phyloP scores from a whole-genome alignment of 148 eudicot species.

The Tetragonia tetragonoides region DNA sequence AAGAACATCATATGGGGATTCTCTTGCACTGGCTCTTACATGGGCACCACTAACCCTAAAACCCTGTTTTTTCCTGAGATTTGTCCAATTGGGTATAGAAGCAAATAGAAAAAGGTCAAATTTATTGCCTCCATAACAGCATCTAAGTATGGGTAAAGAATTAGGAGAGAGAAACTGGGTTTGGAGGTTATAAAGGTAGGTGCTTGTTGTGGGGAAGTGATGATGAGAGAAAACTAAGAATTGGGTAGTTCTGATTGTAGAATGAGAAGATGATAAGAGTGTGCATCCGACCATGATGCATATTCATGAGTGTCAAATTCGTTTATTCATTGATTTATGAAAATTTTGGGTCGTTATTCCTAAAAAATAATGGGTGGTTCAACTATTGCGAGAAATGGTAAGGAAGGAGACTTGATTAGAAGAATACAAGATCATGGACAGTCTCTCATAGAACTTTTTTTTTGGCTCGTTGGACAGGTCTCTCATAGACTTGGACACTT shows the following conservation, averaged over 20 bases:
- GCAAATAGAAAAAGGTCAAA: constrained; percentile 6
- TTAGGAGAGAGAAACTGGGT: constrained; percentile 19
- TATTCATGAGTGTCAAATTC: background rate
- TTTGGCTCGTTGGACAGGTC: too few species aligned
- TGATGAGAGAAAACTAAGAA: constrained; percentile 12
- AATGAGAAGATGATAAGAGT: constrained; percentile 10
- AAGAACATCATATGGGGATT: constrained; percentile 86
- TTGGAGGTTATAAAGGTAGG: constrained; percentile 10
- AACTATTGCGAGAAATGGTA: too few species aligned
- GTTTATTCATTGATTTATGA: too few species aligned
- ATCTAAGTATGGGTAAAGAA: constrained; percentile 17
- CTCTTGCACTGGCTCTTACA: constrained; percentile 54
- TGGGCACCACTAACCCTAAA: background rate
- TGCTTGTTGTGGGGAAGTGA: background rate
- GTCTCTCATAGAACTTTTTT: too few species aligned
- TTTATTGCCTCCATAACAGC: constrained; percentile 19
- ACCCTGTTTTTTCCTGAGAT: constrained; percentile 11
- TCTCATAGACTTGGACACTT: too few species aligned
- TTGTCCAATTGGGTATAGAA: constrained; percentile 27
- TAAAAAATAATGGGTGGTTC: too few species aligned
- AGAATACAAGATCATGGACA: too few species aligned
- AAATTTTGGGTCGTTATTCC: too few species aligned
- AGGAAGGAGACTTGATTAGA: too few species aligned
- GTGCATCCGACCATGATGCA: constrained; percentile 1
- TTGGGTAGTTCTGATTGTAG: constrained; percentile 12